Conservation (phyloP, 2,329 filamentous ascomycete species). For the Parastagonospora avenae region DNA sequence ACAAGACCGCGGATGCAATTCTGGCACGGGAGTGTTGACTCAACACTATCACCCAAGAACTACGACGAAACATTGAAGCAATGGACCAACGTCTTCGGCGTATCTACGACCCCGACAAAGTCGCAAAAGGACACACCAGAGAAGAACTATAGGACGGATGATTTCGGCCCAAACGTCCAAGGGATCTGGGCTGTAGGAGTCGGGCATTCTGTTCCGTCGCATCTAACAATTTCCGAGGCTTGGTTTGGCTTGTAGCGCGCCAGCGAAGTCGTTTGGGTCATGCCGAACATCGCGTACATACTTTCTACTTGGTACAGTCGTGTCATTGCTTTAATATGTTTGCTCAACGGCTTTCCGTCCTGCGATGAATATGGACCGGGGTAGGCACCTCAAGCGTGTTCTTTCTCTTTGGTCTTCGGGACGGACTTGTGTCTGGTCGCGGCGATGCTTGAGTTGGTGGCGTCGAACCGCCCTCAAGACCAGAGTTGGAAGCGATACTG, state of each 20-base stretch:
- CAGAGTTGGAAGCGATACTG: slow-evolving; percentile 37
- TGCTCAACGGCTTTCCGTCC: slow-evolving; percentile 14
- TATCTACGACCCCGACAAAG: slow-evolving; percentile 25
- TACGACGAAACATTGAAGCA: slow-evolving; percentile 58
- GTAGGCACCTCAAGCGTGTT: slow-evolving; percentile 31
- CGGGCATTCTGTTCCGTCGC: slow-evolving; percentile 32
- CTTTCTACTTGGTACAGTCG: background rate
- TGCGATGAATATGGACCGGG: slow-evolving; percentile 14
- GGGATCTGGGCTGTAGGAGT: slow-evolving; percentile 36
- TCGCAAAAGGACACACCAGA: slow-evolving; percentile 33
- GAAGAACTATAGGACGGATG: slow-evolving; percentile 35
- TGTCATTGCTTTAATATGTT: too few relatives aligned
- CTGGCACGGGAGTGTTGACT: slow-evolving; percentile 61
- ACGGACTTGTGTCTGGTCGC: slow-evolving; percentile 16
- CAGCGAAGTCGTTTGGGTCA: too few relatives aligned
- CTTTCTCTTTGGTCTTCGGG: slow-evolving; percentile 13
- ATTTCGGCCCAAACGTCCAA: slow-evolving; percentile 33
- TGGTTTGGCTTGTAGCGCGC: slow-evolving; percentile 32
- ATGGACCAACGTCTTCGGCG: slow-evolving; percentile 40
- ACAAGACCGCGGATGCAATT: slow-evolving; percentile 60
- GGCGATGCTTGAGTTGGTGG: slow-evolving; percentile 12
- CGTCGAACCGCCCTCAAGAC: slow-evolving; percentile 22
- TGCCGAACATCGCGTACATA: background rate
- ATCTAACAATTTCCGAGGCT: slow-evolving; percentile 30
- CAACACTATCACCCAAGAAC: slow-evolving; percentile 58